Evolutionary conservation across 2,329 filamentous ascomycete species (phyloP).

Genomic region (Apiospora aurea): DNA sequence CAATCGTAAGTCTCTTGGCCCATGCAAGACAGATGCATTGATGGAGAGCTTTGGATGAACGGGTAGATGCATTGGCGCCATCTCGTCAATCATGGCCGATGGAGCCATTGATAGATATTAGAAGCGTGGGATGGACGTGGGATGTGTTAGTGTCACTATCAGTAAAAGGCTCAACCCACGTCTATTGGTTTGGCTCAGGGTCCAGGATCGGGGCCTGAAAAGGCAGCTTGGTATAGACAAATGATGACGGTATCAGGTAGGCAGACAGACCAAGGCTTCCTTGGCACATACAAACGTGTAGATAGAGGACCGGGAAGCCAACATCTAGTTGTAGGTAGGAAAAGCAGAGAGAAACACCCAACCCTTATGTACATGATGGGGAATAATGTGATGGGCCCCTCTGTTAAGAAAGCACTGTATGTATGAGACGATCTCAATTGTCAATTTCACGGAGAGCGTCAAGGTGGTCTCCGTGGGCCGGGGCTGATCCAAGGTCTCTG

Average conservation of each 20-base stretch:
- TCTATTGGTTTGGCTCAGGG: conserved; percentile 27
- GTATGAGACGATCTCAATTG: conserved; percentile 28
- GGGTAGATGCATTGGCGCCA: conserved; percentile 52
- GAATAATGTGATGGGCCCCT: background rate
- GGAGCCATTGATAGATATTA: conserved; percentile 54
- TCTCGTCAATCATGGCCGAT: conserved; percentile 52
- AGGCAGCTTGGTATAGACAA: background rate
- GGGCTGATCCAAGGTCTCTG: conserved; percentile 30
- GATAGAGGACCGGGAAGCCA: conserved; percentile 25
- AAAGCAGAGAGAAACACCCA: conserved; percentile 32
- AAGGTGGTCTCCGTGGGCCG: conserved; percentile 29
- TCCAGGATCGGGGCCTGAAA: background rate
- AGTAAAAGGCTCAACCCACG: conserved; percentile 27
- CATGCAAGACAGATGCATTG: conserved; percentile 64
- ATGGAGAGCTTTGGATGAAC: conserved; percentile 52
- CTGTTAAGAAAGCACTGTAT: background rate
- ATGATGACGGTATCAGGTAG: background rate
- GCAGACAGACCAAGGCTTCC: background rate
- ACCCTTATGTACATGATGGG: conserved; percentile 27
- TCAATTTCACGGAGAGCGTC: conserved; percentile 18
- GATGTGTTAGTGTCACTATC: conserved; percentile 33
- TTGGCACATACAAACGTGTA: conserved; percentile 23
- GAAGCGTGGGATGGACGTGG: conserved; percentile 46
- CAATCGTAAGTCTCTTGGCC: conserved; percentile 62
- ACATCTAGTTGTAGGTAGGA: conserved; percentile 26